A percentile compares a stretch with the other conserved stretches of the same genome.
Conservation (phyloP, 345 rosid species). For the Eucalyptus paniculata region DNA sequence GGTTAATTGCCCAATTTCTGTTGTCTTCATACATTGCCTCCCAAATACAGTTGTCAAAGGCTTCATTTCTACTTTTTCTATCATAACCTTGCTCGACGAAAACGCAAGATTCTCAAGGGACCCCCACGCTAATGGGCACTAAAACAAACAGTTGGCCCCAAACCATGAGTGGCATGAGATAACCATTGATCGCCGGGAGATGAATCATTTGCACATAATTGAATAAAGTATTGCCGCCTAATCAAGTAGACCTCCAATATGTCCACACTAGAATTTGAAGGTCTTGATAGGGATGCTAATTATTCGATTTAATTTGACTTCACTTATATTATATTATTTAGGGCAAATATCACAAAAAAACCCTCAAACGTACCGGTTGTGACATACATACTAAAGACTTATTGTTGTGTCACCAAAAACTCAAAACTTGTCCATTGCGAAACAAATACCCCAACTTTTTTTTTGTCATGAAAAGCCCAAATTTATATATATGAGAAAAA, state of each 20-base stretch:
- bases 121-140: neutral
- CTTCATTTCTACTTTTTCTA: neutral
- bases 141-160: neutral
- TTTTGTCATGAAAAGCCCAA: neutral
- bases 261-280: neutral
- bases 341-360: no score
- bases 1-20: neutral
- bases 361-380: rapidly evolving
- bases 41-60: neutral
- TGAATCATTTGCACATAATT: neutral
- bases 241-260: neutral
- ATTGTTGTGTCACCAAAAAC: neutral
- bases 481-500: no score
- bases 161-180: neutral
- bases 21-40: neutral
- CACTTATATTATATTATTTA: neutral
- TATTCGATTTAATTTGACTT: neutral
- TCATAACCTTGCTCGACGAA: neutral
- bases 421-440: rapidly evolving
- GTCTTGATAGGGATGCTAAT: neutral
- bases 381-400: no score
- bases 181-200: neutral
- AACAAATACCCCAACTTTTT: no score
- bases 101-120: neutral
- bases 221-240: neutral